Evolutionary conservation across 116 monocot species (phyloP), one percentile per base, ranked within the genome.

Genomic region (Iris pallida): DNA sequence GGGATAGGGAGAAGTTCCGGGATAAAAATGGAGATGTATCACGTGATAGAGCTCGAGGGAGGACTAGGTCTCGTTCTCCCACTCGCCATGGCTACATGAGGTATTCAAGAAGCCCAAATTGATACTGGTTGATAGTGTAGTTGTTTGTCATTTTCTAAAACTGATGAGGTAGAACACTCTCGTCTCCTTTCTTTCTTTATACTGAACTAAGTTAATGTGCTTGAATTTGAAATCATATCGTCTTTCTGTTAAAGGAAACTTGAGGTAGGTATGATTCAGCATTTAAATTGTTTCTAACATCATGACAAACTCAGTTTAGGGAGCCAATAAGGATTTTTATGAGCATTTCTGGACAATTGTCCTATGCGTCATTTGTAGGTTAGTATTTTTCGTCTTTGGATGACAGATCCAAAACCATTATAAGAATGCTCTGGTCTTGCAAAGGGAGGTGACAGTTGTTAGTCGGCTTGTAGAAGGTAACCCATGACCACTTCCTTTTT

Each of bases 11-110:
- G 41, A 84, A 80, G 66, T 54, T 53, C 20, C 81, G 84, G 30
- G 30, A 30, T 17, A 80, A 80, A 45, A 70, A 72, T 72, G 83
- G 70, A 5, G 75, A 80, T 51, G 40, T 45, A 13, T 16, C 71
- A 45, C 76, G 73, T 7, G 82, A 82, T 20, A 82, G 89, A 66
- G 61, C 55, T 68, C 58, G 85, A 45, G 82, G 67, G 48, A 84
- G 91, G 70, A 95, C 89, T 74, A 89, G 92, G 41, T 96, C 96
- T 62, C 85, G 74, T 45, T 92, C 97, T 71, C 95, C 95, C 20
- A 64, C 57, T 59, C 68, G 85, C 74, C 83, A 71, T 82, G 70
- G 73, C 14, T 69, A 79, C 66, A 78, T 79, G 70, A 83, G 64
- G 53, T 76, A 51, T 46, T 83, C 75, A 71, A 73, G 77, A 68